Evolutionary conservation across 257 asterid species (phyloP), one percentile per base, ranked within the genome.

Genomic region (Solanum sparsipilum): DNA sequence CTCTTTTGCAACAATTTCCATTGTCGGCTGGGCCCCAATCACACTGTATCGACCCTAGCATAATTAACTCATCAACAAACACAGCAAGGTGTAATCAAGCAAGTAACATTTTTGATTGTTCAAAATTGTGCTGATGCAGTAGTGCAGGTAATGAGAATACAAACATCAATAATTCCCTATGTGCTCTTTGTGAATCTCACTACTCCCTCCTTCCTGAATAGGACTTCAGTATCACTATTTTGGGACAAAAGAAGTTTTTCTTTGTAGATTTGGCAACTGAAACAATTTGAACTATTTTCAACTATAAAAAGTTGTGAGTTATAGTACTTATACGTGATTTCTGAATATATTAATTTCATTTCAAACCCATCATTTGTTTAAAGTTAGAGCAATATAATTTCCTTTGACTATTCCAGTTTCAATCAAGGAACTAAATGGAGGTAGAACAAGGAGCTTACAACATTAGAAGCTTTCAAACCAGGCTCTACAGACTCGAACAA

Each of bases 1-100:
- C 92, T 94, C 96, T 90, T 96, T 94, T 52, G 98, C 97, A 84
- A 96, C 93, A 91, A 96, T 92, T 91, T 96, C 99, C 99, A 96
- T 94, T 8, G 97, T 90, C 36, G 99, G 99, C 91, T 95, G 99
- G 90, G 99, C 97, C 87, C 99, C 98, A 92, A 96, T 86, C 72
- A 96, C 97, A 91, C 99, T 96, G 88, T 91, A 96, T 56, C 99
- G 92, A 74, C 99, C 99, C 99, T 96, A 92, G 87, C 90, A 93
- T 46, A 87, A 88, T 87, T 87, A 68, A 88, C 73, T 89, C 86
- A 84, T 78, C 76, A 89, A 90, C 74, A 90, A 88, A 86, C 88
- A 89, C 83, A 87, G 87, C 84, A 89, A 83, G 39, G 71, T 10
- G 73, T 38, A 83, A 52, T 16, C 58, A 86, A 46, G 27, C 46